These are phyloP conservation scores for Fomitopsis pinicola DNA, from an alignment of 1,284 basidiomycete species.

Conservation along the genomic window DNA sequence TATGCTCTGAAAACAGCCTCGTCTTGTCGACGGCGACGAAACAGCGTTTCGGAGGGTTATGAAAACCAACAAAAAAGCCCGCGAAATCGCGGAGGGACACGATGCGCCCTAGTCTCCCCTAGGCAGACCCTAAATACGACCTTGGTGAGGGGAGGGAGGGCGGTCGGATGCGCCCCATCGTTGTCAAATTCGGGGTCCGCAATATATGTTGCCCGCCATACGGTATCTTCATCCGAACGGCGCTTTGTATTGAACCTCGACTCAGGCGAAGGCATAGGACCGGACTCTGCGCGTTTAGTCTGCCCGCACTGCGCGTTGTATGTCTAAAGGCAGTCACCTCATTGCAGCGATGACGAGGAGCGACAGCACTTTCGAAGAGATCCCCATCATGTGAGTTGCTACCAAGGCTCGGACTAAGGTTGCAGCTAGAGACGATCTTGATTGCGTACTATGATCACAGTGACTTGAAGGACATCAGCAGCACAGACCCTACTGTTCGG, in stretches of 20 bases:
- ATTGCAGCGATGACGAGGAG: neutral
- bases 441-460: slow-evolving; percentile 30
- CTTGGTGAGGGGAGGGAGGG: neutral
- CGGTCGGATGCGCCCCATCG: neutral
- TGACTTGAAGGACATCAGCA: slow-evolving; percentile 48
- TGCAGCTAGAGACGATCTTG: too few relatives aligned
- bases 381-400: neutral
- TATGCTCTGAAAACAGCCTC: too few relatives aligned
- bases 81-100: too few relatives aligned
- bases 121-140: too few relatives aligned
- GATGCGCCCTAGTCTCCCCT: too few relatives aligned
- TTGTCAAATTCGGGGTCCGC: neutral
- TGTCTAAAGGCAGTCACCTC: neutral
- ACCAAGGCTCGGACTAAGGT: too few relatives aligned
- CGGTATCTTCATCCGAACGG: neutral
- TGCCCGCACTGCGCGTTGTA: too few relatives aligned
- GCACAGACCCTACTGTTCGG: slow-evolving; percentile 35
- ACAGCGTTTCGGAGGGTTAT: too few relatives aligned
- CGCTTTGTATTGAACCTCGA: neutral
- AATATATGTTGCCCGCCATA: neutral
- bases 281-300: too few relatives aligned
- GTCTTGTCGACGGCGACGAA: too few relatives aligned
- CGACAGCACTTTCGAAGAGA: neutral
- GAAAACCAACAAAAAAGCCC: too few relatives aligned
- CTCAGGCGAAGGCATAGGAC: too few relatives aligned